A percentile compares a stretch with the other conserved stretches of the same genome.
Conservation (phyloP, 352 stramenopile species). For the Pythium volutum region DNA sequence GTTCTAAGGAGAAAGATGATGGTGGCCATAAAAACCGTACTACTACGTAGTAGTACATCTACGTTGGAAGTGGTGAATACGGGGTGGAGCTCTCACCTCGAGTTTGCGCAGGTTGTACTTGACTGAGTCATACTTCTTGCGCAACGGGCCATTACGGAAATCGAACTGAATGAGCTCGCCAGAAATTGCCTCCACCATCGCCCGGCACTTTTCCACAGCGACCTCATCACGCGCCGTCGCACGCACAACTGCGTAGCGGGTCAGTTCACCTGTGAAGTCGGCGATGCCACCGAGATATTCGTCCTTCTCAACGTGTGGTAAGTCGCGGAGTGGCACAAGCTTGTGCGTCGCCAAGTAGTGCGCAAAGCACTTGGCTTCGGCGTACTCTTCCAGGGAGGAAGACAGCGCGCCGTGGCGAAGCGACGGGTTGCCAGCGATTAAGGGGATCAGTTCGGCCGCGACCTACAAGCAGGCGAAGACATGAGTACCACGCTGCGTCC, state of each 20-base stretch:
- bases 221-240: constrained; percentile 83
- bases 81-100: constrained; percentile 80
- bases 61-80: no score
- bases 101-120: constrained; percentile 95
- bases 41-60: neutral
- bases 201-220: constrained; percentile 75
- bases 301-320: constrained; percentile 64
- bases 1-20: constrained; percentile 57
- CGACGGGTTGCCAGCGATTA: constrained; percentile 80
- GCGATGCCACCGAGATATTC: constrained; percentile 95
- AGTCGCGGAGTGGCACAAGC: constrained; percentile 49
- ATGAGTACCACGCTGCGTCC: neutral
- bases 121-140: constrained; percentile 93
- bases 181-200: constrained; percentile 86
- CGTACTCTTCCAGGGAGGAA: constrained; percentile 92
- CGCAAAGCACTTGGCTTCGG: constrained; percentile 91
- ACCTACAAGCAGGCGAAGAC: constrained; percentile 29
- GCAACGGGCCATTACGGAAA: constrained; percentile 91
- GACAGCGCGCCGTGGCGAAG: constrained; percentile 82
- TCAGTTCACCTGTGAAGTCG: constrained; percentile 93
- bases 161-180: constrained; percentile 93
- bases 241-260: constrained; percentile 85
- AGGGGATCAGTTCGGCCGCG: constrained; percentile 69
- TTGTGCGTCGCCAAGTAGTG: constrained; percentile 73
- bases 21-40: neutral